These are phyloP conservation scores for Thermothelomyces thermophilus DNA, from an alignment of 2,329 filamentous ascomycete genomes.

Conservation along the genomic window DNA sequence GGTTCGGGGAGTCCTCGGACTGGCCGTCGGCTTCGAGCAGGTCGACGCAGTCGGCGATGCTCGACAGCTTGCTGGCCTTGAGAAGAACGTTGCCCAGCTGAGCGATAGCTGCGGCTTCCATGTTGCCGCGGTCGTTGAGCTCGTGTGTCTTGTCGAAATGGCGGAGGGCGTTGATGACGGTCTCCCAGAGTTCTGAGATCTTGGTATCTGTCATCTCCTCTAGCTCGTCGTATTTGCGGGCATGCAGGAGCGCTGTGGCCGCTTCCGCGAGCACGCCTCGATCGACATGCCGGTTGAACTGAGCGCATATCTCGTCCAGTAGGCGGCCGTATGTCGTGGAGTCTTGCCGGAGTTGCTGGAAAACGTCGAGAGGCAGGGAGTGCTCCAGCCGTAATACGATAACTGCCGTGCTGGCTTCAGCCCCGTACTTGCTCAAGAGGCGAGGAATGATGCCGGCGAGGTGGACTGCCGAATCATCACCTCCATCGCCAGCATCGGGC, in stretches of 20 bases:
- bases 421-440: slow-evolving; percentile 87
- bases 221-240: slow-evolving; percentile 78
- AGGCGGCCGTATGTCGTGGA: slow-evolving; percentile 71
- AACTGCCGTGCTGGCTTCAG: slow-evolving; percentile 78
- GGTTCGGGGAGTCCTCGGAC: slow-evolving; percentile 41
- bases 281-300: slow-evolving; percentile 89
- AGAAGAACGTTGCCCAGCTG: slow-evolving; percentile 68
- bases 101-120: slow-evolving; percentile 58
- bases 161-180: slow-evolving; percentile 65
- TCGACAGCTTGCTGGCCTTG: slow-evolving; percentile 74
- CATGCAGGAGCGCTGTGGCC: slow-evolving; percentile 73
- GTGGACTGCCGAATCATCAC: slow-evolving; percentile 71
- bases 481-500: slow-evolving; percentile 60
- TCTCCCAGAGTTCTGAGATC: slow-evolving; percentile 78
- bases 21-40: slow-evolving; percentile 59
- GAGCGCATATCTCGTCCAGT: slow-evolving; percentile 85
- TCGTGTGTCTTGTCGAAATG: slow-evolving; percentile 65
- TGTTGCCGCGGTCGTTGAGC: slow-evolving; percentile 62
- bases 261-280: slow-evolving; percentile 80
- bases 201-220: slow-evolving; percentile 78
- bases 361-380: slow-evolving; percentile 77
- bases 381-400: slow-evolving; percentile 81
- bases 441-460: slow-evolving; percentile 75
- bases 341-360: slow-evolving; percentile 83
- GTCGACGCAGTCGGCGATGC: slow-evolving; percentile 70